Evolutionary conservation across 805 yeast genomes (phyloP).

Genomic region (Zygotorulaspora florentina): DNA sequence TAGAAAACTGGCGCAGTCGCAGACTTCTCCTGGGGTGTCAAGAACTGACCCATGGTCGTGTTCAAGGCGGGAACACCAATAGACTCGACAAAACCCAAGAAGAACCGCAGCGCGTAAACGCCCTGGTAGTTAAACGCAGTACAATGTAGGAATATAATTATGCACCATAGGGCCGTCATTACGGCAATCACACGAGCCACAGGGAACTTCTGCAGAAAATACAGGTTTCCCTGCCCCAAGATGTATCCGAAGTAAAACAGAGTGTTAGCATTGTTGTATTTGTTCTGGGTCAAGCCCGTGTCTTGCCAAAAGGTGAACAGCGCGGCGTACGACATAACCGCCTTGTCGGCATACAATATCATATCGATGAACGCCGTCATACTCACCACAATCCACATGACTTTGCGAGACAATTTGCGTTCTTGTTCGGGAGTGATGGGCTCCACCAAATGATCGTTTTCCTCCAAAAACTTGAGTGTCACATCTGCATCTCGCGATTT

Average conservation of each 20-base stretch:
- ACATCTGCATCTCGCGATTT: constrained; percentile 40
- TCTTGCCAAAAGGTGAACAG: constrained; percentile 46
- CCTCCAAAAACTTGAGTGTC: constrained; percentile 37
- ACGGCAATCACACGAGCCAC: constrained; percentile 38
- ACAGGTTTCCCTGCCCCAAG: constrained; percentile 45
- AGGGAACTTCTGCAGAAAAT: constrained; percentile 43
- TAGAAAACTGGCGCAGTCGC: constrained; percentile 52
- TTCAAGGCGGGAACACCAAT: constrained; percentile 43
- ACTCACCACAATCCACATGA: constrained; percentile 37
- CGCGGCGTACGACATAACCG: constrained; percentile 46
- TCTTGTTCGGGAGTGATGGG: constrained; percentile 44
- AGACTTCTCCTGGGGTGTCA: constrained; percentile 46
- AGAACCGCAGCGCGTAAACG: constrained; percentile 44
- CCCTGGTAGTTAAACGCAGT: constrained; percentile 45
- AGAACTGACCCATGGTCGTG: constrained; percentile 48
- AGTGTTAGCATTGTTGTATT: constrained; percentile 47
- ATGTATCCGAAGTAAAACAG: constrained; percentile 51
- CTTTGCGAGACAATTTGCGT: constrained; percentile 37
- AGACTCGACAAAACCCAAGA: constrained; percentile 49
- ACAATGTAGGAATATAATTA: constrained; percentile 45
- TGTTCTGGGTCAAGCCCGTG: constrained; percentile 41
- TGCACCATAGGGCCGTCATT: constrained; percentile 43
- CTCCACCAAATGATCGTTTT: constrained; percentile 34
- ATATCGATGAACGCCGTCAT: constrained; percentile 40
- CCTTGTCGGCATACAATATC: constrained; percentile 49